Conservation (phyloP, 805 yeast species). For the Candida golubevii region DNA sequence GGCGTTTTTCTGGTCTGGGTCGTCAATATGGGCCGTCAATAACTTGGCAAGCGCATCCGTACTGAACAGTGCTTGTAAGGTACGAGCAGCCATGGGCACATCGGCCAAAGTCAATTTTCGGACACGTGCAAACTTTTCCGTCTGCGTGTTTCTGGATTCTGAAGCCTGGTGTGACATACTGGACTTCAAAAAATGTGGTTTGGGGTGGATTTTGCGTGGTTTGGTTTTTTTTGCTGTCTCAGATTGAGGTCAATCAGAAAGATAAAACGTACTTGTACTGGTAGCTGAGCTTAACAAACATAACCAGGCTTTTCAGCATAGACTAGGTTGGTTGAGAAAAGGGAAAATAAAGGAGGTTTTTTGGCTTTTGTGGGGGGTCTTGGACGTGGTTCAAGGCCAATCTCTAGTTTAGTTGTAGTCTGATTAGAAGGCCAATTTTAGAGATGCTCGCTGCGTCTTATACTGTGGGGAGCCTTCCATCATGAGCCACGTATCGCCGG, state of each 20-base stretch:
- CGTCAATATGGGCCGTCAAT: slow-evolving; percentile 14
- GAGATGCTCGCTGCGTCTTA: too few relatives aligned
- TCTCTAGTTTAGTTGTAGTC: too few relatives aligned
- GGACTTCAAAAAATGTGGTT: background rate
- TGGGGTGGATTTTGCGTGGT: background rate
- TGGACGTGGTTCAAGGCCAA: too few relatives aligned
- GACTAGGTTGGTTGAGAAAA: background rate
- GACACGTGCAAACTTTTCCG: slow-evolving; percentile 3
- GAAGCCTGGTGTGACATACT: background rate
- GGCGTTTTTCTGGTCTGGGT: slow-evolving; percentile 4
- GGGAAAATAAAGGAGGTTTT: background rate
- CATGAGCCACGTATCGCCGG: too few relatives aligned
- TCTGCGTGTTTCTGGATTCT: background rate
- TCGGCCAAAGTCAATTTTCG: slow-evolving; percentile 14
- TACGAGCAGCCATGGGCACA: slow-evolving; percentile 34
- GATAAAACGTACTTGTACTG: slow-evolving; percentile 19
- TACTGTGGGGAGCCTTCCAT: too few relatives aligned
- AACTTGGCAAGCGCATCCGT: slow-evolving; percentile 32
- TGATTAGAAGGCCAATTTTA: too few relatives aligned
- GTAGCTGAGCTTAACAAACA: slow-evolving; percentile 21
- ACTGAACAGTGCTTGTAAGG: slow-evolving; percentile 33
- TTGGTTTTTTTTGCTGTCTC: background rate
- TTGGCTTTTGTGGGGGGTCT: too few relatives aligned
- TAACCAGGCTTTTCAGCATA: slow-evolving; percentile 15
- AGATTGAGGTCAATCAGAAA: slow-evolving; percentile 7